Base-by-base conservation (phyloP, 192 early-diverging fungal species). In the Phycomyces blakesleeanus region DNA sequence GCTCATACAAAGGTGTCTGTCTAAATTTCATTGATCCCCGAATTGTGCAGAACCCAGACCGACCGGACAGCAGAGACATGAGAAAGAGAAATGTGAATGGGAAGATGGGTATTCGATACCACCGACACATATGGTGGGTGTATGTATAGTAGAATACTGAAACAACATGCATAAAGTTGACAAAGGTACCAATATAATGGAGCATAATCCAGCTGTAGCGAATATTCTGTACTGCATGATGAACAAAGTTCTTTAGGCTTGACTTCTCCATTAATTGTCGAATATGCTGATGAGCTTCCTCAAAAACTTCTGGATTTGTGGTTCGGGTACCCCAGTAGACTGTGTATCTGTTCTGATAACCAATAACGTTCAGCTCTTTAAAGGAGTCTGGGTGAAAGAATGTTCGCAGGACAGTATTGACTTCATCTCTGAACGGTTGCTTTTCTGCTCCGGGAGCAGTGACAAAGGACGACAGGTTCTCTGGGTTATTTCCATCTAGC, bases 181-280 rank as follows among this genome's bases (percentile, higher is more conserved):
- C 24, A 21, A 56, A 11, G 15, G 57, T 57, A 21, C 26, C 22
- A 14, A 42, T 41, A n/a, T 61, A 72, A n/a, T 59, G 64, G n/a
- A 72, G 8, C 27, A 61, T 53, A 21, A 61, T 54, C 22, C 41
- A 57, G 18, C 63, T 53, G 37, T 60, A 66, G 14, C 63, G 27
- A 21, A 72, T 72, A 34, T 72, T 72, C 39, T 61, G 57, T 2
- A 66, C 41, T 7, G 64, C 69, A 20, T 60, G n/a, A 15, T 64
- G 56, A 25, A 72, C n/a, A 27, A 72, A 72, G 12, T 27, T 55
- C 25, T 53, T 56, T 26, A 72, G 42, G 6, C 63, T 65, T 12
- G 62, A 61, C 1, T 50, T 51, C 24, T 61, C 50, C 44, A 66
- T 47, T 14, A 55, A 56, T 40, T 60, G 34, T 14, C 51, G 57